phyloP scores from a whole-genome alignment of 768 basidiomycete genomes.

The Omphalotus guepiniiformis region DNA sequence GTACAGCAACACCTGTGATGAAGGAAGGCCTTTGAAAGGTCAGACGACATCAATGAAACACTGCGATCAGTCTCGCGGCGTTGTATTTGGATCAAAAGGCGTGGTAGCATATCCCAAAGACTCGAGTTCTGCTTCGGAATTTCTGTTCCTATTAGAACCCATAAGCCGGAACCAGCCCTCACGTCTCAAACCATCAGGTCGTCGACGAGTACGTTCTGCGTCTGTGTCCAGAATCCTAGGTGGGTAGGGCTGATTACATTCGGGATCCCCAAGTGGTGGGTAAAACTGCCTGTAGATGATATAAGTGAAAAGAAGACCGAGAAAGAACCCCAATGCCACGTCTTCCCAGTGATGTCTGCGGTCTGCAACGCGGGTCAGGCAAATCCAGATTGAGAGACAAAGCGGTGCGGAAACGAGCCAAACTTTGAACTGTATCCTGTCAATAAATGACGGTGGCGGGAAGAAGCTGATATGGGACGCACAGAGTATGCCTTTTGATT shows the following conservation, averaged over 20 bases:
- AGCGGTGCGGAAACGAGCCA: conserved; percentile 21
- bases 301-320: conserved; percentile 16
- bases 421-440: conserved; percentile 13
- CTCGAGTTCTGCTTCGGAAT: background rate
- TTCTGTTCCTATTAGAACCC: background rate
- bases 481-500: conserved; percentile 17
- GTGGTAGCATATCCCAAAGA: background rate
- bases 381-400: conserved; percentile 18
- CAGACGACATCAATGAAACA: too few species aligned
- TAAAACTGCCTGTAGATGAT: conserved; percentile 21
- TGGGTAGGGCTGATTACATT: conserved; percentile 17
- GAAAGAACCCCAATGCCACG: conserved; percentile 16
- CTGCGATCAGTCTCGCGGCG: too few species aligned
- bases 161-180: background rate
- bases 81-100: conserved; percentile 2
- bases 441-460: background rate
- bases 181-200: background rate
- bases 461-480: background rate
- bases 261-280: conserved; percentile 18
- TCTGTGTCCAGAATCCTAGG: conserved; percentile 5
- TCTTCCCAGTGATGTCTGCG: conserved; percentile 20
- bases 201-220: background rate
- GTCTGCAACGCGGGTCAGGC: conserved; percentile 21
- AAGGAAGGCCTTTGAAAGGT: too few species aligned
- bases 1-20: too few species aligned